Conservation (phyloP, 192 early-diverging fungal genomes). For the Kickxella alabastrina region DNA sequence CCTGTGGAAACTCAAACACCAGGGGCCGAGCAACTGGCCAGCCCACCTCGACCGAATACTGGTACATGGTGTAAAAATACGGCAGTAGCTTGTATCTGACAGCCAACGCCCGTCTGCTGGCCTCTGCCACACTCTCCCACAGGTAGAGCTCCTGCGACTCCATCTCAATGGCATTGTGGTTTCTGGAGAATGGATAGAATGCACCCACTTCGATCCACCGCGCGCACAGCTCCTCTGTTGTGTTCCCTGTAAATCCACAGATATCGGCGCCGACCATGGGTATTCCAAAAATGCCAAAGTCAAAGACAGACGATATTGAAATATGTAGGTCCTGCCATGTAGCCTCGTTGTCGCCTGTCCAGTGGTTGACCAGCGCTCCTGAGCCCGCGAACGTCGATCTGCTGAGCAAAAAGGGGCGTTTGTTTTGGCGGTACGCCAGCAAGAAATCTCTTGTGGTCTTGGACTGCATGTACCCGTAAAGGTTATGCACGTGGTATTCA, state of each 20-base stretch:
- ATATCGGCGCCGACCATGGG: conserved; percentile 69
- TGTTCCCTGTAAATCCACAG: conserved; percentile 61
- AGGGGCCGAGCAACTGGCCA: conserved; percentile 56
- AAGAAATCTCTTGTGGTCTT: conserved; percentile 49
- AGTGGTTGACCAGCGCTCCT: conserved; percentile 41
- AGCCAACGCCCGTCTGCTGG: conserved; percentile 49
- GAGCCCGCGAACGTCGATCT: conserved; percentile 64
- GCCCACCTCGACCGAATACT: conserved; percentile 51
- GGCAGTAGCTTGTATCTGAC: conserved; percentile 61
- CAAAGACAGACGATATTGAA: conserved; percentile 60
- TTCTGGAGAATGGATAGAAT: conserved; percentile 61
- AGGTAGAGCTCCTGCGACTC: conserved; percentile 60
- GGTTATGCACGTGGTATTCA: conserved; percentile 58
- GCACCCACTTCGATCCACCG: conserved; percentile 64
- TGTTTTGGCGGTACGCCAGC: conserved; percentile 29
- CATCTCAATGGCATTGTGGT: conserved; percentile 56
- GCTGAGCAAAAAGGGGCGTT: conserved; percentile 60
- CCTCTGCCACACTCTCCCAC: conserved; percentile 56
- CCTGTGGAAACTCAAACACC: conserved; percentile 52
- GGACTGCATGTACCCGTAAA: conserved; percentile 63
- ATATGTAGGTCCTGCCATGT: conserved; percentile 56
- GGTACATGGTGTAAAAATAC: conserved; percentile 59
- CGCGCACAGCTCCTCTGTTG: conserved; percentile 61
- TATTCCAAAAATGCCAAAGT: conserved; percentile 68
- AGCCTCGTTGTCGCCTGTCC: conserved; percentile 61